Percentiles rank a stretch among this genome's conserved stretches.
Conservation (phyloP, 768 basidiomycete species). For the Boletus speciosus region DNA sequence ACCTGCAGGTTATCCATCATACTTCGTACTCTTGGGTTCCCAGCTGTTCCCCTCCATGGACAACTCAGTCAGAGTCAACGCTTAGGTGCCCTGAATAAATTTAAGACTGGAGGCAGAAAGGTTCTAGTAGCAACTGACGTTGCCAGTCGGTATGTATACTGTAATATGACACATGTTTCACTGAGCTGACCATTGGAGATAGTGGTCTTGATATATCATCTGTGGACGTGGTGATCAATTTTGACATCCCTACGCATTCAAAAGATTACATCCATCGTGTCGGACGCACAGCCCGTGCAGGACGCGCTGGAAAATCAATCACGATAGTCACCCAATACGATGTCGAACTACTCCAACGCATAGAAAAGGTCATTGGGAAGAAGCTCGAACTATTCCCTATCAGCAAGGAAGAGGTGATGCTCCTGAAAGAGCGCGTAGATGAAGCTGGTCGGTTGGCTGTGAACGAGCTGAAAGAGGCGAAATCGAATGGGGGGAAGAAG, state of each 20-base stretch:
- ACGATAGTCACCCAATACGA: conserved; percentile 99
- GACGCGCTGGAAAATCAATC: conserved; percentile 94
- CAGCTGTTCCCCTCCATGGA: conserved; percentile 94
- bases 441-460: conserved; percentile 80
- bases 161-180: background rate
- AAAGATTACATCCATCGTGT: conserved; percentile 99
- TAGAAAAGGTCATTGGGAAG: conserved; percentile 88
- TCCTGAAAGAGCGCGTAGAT: conserved; percentile 83
- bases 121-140: conserved; percentile 96
- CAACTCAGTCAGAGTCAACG: conserved; percentile 92
- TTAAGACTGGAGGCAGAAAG: conserved; percentile 89
- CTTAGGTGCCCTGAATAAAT: conserved; percentile 89
- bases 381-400: conserved; percentile 87
- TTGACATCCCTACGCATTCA: conserved; percentile 94
- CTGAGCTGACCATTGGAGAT: conserved; percentile 1
- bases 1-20: conserved; percentile 73
- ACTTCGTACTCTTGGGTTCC: conserved; percentile 85
- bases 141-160: conserved; percentile 70
- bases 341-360: conserved; percentile 92
- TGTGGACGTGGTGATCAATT: conserved; percentile 97
- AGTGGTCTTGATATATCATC: conserved; percentile 94
- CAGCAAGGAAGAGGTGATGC: conserved; percentile 83
- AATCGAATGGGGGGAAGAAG: conserved; percentile 48
- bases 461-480: conserved; percentile 75
- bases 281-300: conserved; percentile 95